Evolutionary conservation across 1,284 basidiomycete genomes (phyloP), one percentile per base, ranked within the genome.

Genomic region (Rhodotorula sp.): DNA sequence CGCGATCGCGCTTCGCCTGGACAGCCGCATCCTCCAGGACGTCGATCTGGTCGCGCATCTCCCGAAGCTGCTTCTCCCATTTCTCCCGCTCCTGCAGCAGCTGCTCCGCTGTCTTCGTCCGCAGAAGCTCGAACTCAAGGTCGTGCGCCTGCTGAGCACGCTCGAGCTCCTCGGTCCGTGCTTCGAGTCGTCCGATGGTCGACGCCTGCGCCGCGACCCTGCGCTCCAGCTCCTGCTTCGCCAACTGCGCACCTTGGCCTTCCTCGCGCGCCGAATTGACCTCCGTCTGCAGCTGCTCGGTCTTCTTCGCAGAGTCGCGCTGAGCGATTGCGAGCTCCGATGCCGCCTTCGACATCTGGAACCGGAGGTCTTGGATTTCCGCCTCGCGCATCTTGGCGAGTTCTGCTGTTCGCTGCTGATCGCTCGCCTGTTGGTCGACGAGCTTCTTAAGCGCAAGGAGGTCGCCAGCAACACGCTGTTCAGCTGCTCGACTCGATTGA

Each of bases 21-120:
- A 95, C 84, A 9, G 92, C 86, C 0, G 89, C 86, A 77, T 97
- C 94, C 79, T 97, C 94, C 65, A 93, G 89, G 70, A 90, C 89
- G 67, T 90, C 87, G 72, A 89, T 89, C 77, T 90, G 91, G 47
- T 85, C 83, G 76, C 90, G 88, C 10, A 90, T 87, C 22, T 86
- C 82, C 0, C 84, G 80, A 32, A 96, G 81, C 77, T 92, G 89
- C 62, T 89, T 87, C 75, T 95, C 91, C 57, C 92, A 82, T 48
- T 81, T 84, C 89, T 93, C 75, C 24, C 76, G 76, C 58, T 77
- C 78, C 20, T 62, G 64, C 5, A 73, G 69, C 49, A 73, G 65
- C 10, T 66, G 66, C 48, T 91, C 88, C 52, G 87, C 85, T 70
- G 91, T 87, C 59, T 89, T 86, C n/a, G 87, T 85, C 39, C 87